These are phyloP conservation scores for Suillus luteus DNA, from an alignment of 768 basidiomycete species.

Conservation along the genomic window DNA sequence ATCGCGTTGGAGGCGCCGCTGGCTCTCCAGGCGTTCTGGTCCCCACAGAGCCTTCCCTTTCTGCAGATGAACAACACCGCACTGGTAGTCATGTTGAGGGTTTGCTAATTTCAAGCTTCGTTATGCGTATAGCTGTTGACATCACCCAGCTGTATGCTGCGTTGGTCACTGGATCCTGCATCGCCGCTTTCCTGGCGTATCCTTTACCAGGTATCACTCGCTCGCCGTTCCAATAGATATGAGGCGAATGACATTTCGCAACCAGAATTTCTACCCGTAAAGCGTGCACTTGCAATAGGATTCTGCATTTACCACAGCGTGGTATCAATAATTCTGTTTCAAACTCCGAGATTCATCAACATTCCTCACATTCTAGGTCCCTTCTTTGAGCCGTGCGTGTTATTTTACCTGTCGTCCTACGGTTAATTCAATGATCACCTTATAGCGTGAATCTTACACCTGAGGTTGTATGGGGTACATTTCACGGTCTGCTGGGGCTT, in stretches of 20 bases:
- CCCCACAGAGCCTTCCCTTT: conserved; percentile 66
- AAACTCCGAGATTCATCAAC: conserved; percentile 63
- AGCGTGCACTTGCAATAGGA: conserved; percentile 77
- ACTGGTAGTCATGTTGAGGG: conserved; percentile 67
- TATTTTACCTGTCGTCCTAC: neutral
- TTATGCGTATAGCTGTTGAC: neutral
- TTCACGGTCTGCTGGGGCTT: conserved; percentile 72
- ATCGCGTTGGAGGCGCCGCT: conserved; percentile 78
- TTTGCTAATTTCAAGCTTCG: conserved; percentile 28
- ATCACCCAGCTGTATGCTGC: conserved; percentile 64
- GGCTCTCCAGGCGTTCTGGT: conserved; percentile 73
- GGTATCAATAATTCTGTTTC: conserved; percentile 71
- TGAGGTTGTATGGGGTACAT: conserved; percentile 69
- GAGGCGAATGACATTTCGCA: neutral
- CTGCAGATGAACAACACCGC: conserved; percentile 83
- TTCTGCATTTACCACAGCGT: conserved; percentile 77
- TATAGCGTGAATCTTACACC: conserved; percentile 65
- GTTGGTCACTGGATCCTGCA: conserved; percentile 59
- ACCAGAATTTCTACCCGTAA: conserved; percentile 80
- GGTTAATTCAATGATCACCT: conserved; percentile 4
- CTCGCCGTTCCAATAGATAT: neutral
- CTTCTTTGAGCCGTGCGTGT: conserved; percentile 58
- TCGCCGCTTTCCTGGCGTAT: conserved; percentile 63
- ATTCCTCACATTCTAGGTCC: conserved; percentile 73
- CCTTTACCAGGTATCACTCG: conserved; percentile 68